A percentile compares a stretch with the other conserved stretches of the same genome.
phyloP scores from a whole-genome alignment of 1,284 basidiomycete species.

The Schizophyllum commune region DNA sequence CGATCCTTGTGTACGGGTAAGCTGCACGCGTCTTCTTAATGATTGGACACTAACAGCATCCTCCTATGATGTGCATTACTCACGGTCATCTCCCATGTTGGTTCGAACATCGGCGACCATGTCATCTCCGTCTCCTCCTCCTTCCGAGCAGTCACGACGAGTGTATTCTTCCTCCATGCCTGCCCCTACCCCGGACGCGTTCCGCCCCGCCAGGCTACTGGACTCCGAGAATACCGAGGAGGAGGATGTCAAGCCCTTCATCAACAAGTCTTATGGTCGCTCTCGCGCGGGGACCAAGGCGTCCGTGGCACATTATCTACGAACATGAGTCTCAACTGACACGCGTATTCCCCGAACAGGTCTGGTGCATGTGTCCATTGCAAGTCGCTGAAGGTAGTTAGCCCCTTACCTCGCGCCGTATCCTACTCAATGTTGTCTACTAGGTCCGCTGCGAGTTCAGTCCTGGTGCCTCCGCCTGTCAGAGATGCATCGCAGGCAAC shows the following conservation, averaged over 20 bases:
- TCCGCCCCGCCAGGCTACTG: not conserved
- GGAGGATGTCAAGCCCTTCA: not conserved
- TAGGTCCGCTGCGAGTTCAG: slow-evolving; percentile 48
- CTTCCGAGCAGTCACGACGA: not conserved
- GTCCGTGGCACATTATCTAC: not conserved
- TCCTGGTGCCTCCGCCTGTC: slow-evolving; percentile 35
- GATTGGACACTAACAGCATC: not conserved
- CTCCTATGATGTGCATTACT: not conserved
- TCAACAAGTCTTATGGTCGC: not conserved
- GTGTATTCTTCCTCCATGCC: not conserved
- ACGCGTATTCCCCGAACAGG: slow-evolving; percentile 14
- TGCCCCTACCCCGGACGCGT: not conserved
- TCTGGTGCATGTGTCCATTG: slow-evolving; percentile 49
- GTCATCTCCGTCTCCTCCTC: not conserved
- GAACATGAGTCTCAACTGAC: not conserved
- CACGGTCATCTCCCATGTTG: not conserved
- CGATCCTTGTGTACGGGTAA: not conserved
- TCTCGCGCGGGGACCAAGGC: not conserved
- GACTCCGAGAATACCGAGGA: not conserved
- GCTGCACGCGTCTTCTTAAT: not conserved
- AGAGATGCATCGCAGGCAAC: slow-evolving; percentile 36
- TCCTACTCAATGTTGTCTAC: not conserved
- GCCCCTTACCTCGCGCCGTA: not conserved
- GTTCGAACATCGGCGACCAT: not conserved
- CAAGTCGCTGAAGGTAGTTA: slow-evolving; percentile 46